These are phyloP conservation scores for Phytophthora podocarpi DNA, from an alignment of 352 stramenopile species.

Conservation along the genomic window DNA sequence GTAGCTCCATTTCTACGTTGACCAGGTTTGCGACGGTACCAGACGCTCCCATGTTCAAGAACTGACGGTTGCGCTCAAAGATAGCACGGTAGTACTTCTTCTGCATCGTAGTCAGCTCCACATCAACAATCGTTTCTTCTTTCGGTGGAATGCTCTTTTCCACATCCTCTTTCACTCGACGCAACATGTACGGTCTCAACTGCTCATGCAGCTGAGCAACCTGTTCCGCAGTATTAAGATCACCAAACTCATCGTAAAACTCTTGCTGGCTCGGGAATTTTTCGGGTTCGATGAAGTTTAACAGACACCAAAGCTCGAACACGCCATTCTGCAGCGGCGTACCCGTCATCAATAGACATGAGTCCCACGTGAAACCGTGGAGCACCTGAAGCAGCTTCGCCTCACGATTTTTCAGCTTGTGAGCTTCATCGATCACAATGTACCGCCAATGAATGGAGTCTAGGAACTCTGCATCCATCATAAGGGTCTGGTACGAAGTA, in stretches of 20 bases:
- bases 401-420: conserved; percentile 99
- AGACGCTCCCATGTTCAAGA: conserved; percentile 87
- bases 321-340: conserved; percentile 99
- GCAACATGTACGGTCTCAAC: conserved; percentile 98
- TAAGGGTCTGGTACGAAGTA: conserved; percentile 97
- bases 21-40: conserved; percentile 96
- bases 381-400: conserved; percentile 94
- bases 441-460: conserved; percentile 95
- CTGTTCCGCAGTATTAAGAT: conserved; percentile 96
- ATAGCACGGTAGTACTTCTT: conserved; percentile 98
- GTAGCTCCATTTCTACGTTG: conserved; percentile 99
- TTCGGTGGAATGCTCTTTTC: conserved; percentile 99
- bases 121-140: conserved; percentile 99
- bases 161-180: conserved; percentile 99
- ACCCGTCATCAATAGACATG: conserved; percentile 96
- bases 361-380: conserved; percentile 83
- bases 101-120: conserved; percentile 99
- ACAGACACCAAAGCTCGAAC: conserved; percentile 98
- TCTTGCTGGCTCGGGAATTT: conserved; percentile 95
- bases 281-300: conserved; percentile 98
- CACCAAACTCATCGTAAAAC: conserved; percentile 97
- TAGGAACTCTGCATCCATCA: conserved; percentile 94
- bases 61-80: conserved; percentile 97
- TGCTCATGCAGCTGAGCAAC: conserved; percentile 96
- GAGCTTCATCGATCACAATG: conserved; percentile 99